Evolutionary conservation across 306 rosid species (phyloP).

Genomic region (Begonia loranthoides): DNA sequence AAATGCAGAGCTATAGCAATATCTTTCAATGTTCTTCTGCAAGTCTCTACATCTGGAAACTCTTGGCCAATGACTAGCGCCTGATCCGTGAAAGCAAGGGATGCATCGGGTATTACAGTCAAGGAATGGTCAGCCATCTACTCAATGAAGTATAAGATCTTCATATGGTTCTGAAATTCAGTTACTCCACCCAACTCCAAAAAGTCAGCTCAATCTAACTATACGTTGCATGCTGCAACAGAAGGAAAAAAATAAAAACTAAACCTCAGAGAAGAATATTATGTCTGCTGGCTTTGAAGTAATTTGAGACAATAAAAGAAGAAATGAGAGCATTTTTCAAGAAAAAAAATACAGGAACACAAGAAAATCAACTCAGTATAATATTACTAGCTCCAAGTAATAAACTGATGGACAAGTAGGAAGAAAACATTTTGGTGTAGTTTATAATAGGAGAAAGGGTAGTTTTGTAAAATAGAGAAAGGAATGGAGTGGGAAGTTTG

Average conservation of each 20-base stretch:
- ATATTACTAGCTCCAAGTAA: no score
- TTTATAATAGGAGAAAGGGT: no score
- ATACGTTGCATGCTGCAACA: background rate
- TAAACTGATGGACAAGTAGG: no score
- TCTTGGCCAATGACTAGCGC: conserved; percentile 80
- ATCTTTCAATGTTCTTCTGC: conserved; percentile 91
- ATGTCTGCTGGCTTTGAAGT: no score
- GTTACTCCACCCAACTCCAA: background rate
- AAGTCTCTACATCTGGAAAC: conserved; percentile 94
- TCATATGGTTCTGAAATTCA: background rate
- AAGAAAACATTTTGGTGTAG: no score
- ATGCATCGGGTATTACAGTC: conserved; percentile 19
- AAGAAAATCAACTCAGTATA: no score
- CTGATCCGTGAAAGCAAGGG: conserved; percentile 30
- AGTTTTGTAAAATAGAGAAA: no score
- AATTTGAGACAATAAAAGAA: no score
- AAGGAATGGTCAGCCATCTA: conserved; percentile 63
- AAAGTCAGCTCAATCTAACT: background rate
- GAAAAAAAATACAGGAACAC: no score
- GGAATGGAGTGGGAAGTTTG: no score
- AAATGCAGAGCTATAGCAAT: conserved; percentile 92
- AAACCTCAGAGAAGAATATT: background rate
- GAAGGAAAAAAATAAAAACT: background rate
- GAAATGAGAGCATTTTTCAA: no score
- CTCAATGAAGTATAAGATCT: conserved; percentile 32